Evolutionary conservation across 352 stramenopile species (phyloP), one percentile per base, ranked within the genome.

Genomic region (Stephanocyclus meneghinianus): DNA sequence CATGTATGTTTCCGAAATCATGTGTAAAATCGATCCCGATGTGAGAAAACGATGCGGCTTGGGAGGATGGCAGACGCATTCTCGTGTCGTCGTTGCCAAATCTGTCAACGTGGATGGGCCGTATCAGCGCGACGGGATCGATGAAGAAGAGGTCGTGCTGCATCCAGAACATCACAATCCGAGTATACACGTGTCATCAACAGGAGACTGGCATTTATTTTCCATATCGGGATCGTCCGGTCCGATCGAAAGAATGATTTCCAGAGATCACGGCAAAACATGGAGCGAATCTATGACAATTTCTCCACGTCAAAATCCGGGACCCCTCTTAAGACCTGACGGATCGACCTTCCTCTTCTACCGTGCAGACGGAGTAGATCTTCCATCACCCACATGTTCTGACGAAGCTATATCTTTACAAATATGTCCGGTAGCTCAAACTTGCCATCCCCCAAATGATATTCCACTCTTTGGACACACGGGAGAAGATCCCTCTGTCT

Each of bases 111-210:
- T 82, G 13, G 75, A 82, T 42, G 75, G 75, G 3, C 75, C 75
- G 1, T 82, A 74, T 26, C n/a, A 55, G 45, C 35, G 75, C 35
- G 8, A 55, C 40, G 18, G 18, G 15, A 7, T 44, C 18, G 18
- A 16, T 8, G 56, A 69, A 18, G 18, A 26, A n/a, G 32, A 60
- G 44, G 53, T 47, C 15, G 26, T 82, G 35, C 50, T 82, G 9
- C 67, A 69, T 50, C 68, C 75, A n/a, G 75, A 82, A 47, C 75
- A 82, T 78, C 75, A 82, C 26, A 82, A 82, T 68, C 75, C 75
- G 26, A 74, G 35, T 26, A 56, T 82, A 40, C 75, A 82, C 26
- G 26, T 64, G 45, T 73, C 67, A 44, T 61, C 75, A 16, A 74
- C 51, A 18, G 68, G 68, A 30, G 32, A 78, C 29, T 82, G 75